A percentile compares a stretch with the other conserved stretches of the same genome.
These are phyloP conservation scores for Copromyces sp. DNA, from an alignment of 495 filamentous ascomycete genomes.

Conservation along the genomic window DNA sequence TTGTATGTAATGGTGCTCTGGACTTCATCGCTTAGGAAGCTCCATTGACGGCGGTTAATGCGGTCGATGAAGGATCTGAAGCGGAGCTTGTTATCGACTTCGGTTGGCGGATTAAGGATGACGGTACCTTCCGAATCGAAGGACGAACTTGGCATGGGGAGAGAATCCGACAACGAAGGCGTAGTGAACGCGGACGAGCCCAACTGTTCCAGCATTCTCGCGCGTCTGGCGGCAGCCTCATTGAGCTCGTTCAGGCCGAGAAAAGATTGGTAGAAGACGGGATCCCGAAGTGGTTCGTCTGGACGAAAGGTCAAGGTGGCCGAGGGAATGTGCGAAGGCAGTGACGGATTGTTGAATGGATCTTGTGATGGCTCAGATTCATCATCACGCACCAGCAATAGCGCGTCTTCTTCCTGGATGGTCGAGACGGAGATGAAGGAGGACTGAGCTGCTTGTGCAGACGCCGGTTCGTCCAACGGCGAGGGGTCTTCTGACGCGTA, in stretches of 20 bases:
- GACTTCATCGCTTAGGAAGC: slow-evolving; percentile 5
- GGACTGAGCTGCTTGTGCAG: neutral
- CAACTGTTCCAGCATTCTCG: neutral
- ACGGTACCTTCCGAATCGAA: neutral
- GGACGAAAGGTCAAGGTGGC: neutral
- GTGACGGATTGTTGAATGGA: neutral
- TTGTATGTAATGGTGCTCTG: slow-evolving; percentile 14
- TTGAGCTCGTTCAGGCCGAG: neutral
- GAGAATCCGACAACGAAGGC: neutral
- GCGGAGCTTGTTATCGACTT: slow-evolving; percentile 5
- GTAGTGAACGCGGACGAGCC: neutral
- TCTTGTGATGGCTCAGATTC: neutral
- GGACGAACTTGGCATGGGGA: neutral
- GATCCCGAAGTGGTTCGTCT: neutral
- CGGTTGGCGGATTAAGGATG: slow-evolving; percentile 1
- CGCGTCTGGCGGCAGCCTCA: neutral
- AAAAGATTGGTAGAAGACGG: neutral
- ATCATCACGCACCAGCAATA: neutral
- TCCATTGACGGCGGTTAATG: slow-evolving; percentile 14
- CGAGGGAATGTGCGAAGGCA: neutral
- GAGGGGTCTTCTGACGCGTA: neutral
- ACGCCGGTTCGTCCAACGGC: neutral
- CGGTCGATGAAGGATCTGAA: slow-evolving; percentile 12
- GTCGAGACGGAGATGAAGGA: neutral
- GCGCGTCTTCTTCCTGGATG: neutral